phyloP scores from a whole-genome alignment of 1,284 basidiomycete species.

The Puccinia polysora region DNA sequence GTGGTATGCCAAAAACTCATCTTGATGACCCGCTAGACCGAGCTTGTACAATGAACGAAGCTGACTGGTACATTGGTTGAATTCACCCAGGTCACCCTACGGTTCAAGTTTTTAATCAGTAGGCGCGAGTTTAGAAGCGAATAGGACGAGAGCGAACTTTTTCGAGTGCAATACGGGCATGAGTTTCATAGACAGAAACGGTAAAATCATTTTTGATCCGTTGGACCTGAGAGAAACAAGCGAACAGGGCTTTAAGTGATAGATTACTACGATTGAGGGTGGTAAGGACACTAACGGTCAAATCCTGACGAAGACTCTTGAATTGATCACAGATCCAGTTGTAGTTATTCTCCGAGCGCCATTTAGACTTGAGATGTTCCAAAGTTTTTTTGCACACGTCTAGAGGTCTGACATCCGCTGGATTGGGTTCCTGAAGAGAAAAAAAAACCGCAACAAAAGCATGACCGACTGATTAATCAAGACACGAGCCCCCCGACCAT shows the following conservation, averaged over 20 bases:
- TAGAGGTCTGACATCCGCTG: slow-evolving; percentile 86
- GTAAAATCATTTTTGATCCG: slow-evolving; percentile 99
- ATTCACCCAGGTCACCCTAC: slow-evolving; percentile 95
- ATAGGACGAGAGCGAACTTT: slow-evolving; percentile 60
- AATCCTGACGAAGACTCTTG: slow-evolving; percentile 93
- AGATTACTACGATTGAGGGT: neutral
- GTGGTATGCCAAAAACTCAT: slow-evolving; percentile 95
- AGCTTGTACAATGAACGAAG: slow-evolving; percentile 85
- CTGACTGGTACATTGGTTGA: slow-evolving; percentile 94
- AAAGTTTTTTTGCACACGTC: slow-evolving; percentile 78
- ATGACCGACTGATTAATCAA: too few relatives aligned
- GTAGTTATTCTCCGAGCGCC: slow-evolving; percentile 79
- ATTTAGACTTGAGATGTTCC: slow-evolving; percentile 77
- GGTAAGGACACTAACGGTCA: slow-evolving; percentile 67
- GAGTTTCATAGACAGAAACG: slow-evolving; percentile 94
- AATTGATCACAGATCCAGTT: slow-evolving; percentile 96
- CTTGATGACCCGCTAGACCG: slow-evolving; percentile 78
- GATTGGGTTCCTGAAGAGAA: slow-evolving; percentile 75
- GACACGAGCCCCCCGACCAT: too few relatives aligned
- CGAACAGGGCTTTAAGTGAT: slow-evolving; percentile 43
- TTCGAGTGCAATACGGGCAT: slow-evolving; percentile 93
- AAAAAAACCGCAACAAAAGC: neutral
- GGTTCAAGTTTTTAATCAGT: slow-evolving; percentile 38
- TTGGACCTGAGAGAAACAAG: slow-evolving; percentile 69
- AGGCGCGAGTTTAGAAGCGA: slow-evolving; percentile 38